These are phyloP conservation scores for Arctium lappa DNA, from an alignment of 129 eudicot genomes.

Conservation along the genomic window DNA sequence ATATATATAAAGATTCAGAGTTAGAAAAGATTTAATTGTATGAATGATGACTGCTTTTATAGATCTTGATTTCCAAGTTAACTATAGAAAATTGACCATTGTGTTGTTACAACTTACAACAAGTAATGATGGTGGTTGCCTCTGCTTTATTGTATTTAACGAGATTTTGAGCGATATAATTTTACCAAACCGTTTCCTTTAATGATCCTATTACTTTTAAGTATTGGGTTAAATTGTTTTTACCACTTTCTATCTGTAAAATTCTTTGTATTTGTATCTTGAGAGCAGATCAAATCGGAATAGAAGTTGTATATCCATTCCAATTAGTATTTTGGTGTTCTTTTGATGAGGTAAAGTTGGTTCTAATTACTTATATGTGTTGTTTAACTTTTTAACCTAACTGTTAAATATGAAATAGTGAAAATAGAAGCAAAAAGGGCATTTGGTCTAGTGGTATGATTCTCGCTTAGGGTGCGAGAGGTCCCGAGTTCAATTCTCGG, in stretches of 20 bases:
- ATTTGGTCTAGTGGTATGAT: constrained; percentile 98
- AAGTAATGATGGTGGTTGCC: background rate
- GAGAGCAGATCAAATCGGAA: background rate
- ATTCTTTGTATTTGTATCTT: background rate
- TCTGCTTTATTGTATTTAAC: too few relatives aligned
- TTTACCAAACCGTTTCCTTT: background rate
- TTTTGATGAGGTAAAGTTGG: background rate
- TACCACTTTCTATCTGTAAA: background rate
- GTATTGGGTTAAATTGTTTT: background rate
- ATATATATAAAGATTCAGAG: background rate
- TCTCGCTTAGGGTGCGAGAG: constrained; percentile 99
- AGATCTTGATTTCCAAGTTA: background rate
- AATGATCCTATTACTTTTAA: background rate
- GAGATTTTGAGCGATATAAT: background rate
- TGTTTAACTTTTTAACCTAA: background rate
- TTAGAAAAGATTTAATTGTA: background rate
- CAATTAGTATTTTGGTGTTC: background rate
- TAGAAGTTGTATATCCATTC: background rate
- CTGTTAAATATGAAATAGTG: background rate
- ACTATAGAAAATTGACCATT: background rate
- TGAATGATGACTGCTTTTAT: background rate
- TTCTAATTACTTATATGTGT: background rate
- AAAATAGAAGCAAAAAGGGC: constrained; percentile 35
- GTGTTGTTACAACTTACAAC: background rate
- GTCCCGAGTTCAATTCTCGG: constrained; percentile 90